These are phyloP conservation scores for Actinomortierella ambigua DNA, from an alignment of 371 early-diverging fungal species.

Conservation along the genomic window DNA sequence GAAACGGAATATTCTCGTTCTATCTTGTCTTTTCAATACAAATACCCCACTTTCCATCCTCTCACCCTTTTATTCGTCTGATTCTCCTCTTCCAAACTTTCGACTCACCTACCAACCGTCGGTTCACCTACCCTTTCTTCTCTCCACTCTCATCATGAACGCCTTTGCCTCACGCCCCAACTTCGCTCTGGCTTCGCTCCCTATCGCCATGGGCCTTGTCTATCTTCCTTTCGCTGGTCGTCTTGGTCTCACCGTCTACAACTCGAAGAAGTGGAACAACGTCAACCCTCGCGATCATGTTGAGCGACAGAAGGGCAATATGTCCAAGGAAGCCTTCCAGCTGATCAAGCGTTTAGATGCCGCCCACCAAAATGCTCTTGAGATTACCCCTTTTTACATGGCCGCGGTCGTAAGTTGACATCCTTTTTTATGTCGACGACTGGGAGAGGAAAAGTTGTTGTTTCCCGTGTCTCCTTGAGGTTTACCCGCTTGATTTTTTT, in stretches of 20 bases:
- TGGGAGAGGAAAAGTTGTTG: no score
- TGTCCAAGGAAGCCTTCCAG: conserved; percentile 35
- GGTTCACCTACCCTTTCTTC: not conserved
- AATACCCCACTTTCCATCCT: no score
- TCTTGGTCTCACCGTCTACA: not conserved
- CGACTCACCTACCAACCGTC: no score
- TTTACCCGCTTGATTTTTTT: no score
- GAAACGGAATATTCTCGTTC: no score
- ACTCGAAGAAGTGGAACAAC: no score
- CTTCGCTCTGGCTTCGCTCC: conserved; percentile 37
- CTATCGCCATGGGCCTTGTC: conserved; percentile 37
- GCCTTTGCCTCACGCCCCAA: conserved; percentile 18
- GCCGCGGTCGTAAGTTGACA: conserved; percentile 46
- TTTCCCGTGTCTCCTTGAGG: no score
- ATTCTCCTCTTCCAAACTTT: no score
- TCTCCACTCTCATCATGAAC: conserved; percentile 12
- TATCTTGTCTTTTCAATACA: no score
- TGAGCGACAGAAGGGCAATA: conserved; percentile 30
- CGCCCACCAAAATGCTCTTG: conserved; percentile 44
- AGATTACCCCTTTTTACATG: conserved; percentile 36
- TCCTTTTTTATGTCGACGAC: no score
- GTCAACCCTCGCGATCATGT: conserved; percentile 45
- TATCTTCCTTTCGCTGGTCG: conserved; percentile 44
- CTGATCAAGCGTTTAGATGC: conserved; percentile 48
- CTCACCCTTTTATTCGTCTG: no score